phyloP scores from a whole-genome alignment of 148 eudicot genomes.

The Camellia japonica region DNA sequence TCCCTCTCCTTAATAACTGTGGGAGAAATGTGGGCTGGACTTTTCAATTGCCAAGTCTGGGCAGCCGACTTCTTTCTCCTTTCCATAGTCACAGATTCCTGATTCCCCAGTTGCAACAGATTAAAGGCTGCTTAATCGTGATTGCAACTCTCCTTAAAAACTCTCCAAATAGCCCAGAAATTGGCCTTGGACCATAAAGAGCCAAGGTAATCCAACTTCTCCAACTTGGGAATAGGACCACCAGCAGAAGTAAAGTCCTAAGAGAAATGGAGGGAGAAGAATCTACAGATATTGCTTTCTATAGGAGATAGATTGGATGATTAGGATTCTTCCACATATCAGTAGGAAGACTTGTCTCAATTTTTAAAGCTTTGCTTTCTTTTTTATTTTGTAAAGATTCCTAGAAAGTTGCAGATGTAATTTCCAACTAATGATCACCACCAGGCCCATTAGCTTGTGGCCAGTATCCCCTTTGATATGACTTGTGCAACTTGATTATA shows the following conservation, averaged over 20 bases:
- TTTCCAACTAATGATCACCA: constrained; percentile 14
- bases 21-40: too few species aligned
- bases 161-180: not conserved
- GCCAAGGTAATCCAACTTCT: constrained; percentile 6
- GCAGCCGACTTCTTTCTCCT: not conserved
- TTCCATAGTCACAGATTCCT: not conserved
- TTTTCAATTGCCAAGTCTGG: not conserved
- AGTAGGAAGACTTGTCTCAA: not conserved
- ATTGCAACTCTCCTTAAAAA: not conserved
- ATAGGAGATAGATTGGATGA: not conserved
- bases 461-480: not conserved
- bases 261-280: not conserved
- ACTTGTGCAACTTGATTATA: constrained; percentile 21
- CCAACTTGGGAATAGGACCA: constrained; percentile 17
- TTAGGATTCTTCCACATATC: constrained; percentile 3
- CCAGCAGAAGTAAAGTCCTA: not conserved
- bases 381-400: not conserved
- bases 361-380: not conserved
- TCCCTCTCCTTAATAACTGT: too few species aligned
- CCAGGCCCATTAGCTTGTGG: constrained; percentile 7
- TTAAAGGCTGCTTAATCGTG: not conserved
- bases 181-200: not conserved
- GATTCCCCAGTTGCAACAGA: not conserved
- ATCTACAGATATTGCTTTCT: constrained; percentile 8
- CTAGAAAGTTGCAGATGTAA: constrained; percentile 12